Base-by-base conservation (phyloP, 495 filamentous ascomycete genomes). In the Jackrogersella minutella region DNA sequence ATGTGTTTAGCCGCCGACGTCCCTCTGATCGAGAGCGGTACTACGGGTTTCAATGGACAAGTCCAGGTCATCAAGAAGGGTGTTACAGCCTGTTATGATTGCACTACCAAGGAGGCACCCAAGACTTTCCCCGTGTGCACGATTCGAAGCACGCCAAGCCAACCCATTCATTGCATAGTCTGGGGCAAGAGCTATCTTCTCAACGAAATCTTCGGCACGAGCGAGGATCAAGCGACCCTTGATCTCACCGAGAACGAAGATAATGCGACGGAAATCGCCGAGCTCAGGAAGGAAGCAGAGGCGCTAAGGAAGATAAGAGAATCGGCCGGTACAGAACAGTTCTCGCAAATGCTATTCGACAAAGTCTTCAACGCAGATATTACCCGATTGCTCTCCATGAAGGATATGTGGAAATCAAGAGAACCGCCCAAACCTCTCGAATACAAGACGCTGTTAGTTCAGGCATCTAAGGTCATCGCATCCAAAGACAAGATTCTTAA, bases 141-240 rank as follows among this genome's bases (percentile, higher is more conserved):
- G 0, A 97, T 99, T 66, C 87, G 95, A 72, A 97, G 91, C 71
- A 98, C 91, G 1, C 95, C 95, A 0, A 92, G 88, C 56, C 93
- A 98, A 69, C 93, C 93, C 0, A 97, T 99, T 22, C 95, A 99
- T 75, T 98, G 95, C 79, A 99, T 99, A 44, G 93, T 98, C n/a
- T 99, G 95, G 95, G 93, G 86, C 0, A 99, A 98, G 81, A 96
- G 92, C 71, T 98, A 97, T 72, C 86, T 99, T 10, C 87, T 98
- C 60, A 92, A 91, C 59, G 94, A 98, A 71, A 88, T 99, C 6
- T 98, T 97, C 68, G 95, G 95, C 1, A 87, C 85, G 1, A 96
- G 93, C 64, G 95, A 98, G 76, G 91, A 96, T 60, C 88, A 93
- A 54, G 84, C 87, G 13, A 79, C 85, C 1, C 84, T 98, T 34